A percentile compares a stretch with the other conserved stretches of the same genome.
Conservation (phyloP, 805 yeast species). For the Candida wancherniae region DNA sequence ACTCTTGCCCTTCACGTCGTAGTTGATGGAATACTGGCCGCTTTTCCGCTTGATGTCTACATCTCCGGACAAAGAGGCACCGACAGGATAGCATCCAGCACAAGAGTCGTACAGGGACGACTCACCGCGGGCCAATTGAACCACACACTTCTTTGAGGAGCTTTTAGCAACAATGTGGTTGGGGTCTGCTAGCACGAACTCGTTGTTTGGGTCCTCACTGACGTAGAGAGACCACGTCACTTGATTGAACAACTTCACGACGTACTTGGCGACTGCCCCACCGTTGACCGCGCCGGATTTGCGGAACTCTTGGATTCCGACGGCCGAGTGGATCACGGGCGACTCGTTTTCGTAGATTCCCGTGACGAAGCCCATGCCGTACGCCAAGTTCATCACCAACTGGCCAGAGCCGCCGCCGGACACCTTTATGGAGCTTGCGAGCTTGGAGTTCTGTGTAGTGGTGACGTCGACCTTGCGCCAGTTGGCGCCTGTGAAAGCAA, state of each 20-base stretch:
- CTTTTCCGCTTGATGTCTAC: conserved; percentile 23
- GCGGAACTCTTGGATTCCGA: conserved; percentile 55
- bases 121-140: conserved; percentile 58
- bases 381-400: conserved; percentile 58
- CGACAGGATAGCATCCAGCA: conserved; percentile 58
- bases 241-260: conserved; percentile 49
- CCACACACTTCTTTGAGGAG: conserved; percentile 26
- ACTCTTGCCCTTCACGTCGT: conserved; percentile 23
- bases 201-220: conserved; percentile 31
- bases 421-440: conserved; percentile 27
- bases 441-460: conserved; percentile 25
- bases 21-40: conserved; percentile 28
- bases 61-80: conserved; percentile 38
- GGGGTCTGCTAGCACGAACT: conserved; percentile 27
- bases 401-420: conserved; percentile 26
- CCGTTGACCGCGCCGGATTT: conserved; percentile 25
- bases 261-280: conserved; percentile 46
- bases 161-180: conserved; percentile 29
- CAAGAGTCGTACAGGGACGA: conserved; percentile 46
- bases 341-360: conserved; percentile 34
- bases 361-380: conserved; percentile 81
- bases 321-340: conserved; percentile 47
- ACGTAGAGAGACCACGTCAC: conserved; percentile 67
- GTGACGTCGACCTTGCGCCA: conserved; percentile 19
- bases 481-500: conserved; percentile 39